Conservation (phyloP, 192 early-diverging fungal species). For the Powellomyces hirtus region DNA sequence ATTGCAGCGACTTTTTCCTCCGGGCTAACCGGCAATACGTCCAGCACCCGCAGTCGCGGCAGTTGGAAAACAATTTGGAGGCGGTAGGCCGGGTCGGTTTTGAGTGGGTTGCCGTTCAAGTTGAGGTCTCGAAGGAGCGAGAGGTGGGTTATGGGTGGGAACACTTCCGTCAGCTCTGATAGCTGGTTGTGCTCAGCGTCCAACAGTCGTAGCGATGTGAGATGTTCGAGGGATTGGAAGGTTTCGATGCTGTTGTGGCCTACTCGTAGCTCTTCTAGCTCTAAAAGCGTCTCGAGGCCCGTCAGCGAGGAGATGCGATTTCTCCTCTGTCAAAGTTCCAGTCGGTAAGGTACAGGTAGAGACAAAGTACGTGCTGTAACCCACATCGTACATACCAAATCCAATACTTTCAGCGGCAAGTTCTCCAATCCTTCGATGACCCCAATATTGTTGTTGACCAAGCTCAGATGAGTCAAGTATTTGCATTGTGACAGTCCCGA, state of each 20-base stretch:
- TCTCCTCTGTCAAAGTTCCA: conserved; percentile 3
- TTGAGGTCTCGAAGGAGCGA: conserved; percentile 34
- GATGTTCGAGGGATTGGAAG: conserved; percentile 15
- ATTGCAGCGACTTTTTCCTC: conserved; percentile 56
- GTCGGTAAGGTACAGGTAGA: not conserved
- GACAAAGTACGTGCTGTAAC: no score
- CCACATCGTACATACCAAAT: conserved; percentile 43
- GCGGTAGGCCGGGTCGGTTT: conserved; percentile 9
- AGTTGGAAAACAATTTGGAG: conserved; percentile 40
- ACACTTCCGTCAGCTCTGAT: conserved; percentile 9
- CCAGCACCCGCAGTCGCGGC: conserved; percentile 39
- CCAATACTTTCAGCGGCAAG: conserved; percentile 46
- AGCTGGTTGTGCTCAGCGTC: conserved; percentile 43
- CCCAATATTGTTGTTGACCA: conserved; percentile 42
- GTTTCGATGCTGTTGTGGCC: conserved; percentile 39
- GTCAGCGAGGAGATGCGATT: conserved; percentile 39
- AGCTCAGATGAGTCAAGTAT: conserved; percentile 45
- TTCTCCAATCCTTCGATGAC: conserved; percentile 40
- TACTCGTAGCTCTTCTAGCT: conserved; percentile 42
- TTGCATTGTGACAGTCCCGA: conserved; percentile 36
- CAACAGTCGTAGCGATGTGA: conserved; percentile 25
- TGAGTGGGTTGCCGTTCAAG: conserved; percentile 38
- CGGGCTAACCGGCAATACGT: conserved; percentile 40
- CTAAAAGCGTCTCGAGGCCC: conserved; percentile 42
- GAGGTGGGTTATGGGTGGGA: conserved; percentile 4